Percentiles rank a stretch among this genome's conserved stretches.
These are phyloP conservation scores for Dactylellina drechsleri DNA, from an alignment of 2,329 filamentous ascomycete genomes.

Conservation along the genomic window DNA sequence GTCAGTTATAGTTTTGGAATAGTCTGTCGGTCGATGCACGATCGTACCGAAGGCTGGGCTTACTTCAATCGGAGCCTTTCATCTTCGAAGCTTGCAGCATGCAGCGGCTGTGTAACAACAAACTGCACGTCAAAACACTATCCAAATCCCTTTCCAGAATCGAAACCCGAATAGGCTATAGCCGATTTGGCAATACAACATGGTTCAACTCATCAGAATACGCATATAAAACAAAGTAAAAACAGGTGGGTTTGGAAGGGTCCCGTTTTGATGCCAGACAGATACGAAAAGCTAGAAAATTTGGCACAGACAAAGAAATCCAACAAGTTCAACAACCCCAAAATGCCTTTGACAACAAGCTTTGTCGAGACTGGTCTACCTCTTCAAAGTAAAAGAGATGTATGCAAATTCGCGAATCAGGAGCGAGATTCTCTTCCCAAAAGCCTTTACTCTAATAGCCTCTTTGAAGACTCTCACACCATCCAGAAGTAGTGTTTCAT, in stretches of 20 bases:
- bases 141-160: no score
- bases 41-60: no score
- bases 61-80: no score
- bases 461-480: neutral
- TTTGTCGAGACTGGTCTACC: no score
- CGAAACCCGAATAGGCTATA: no score
- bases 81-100: neutral
- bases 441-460: no score
- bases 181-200: no score
- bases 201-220: no score
- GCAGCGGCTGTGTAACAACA: slow-evolving; percentile 13
- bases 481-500: neutral
- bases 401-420: neutral
- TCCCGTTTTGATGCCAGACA: no score
- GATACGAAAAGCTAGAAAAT: no score
- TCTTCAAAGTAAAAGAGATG: neutral
- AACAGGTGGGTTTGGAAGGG: no score
- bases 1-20: neutral
- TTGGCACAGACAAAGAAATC: slow-evolving; percentile 27
- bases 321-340: neutral
- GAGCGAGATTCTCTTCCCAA: neutral
- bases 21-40: neutral
- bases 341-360: slow-evolving; percentile 23
- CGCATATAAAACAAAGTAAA: no score
- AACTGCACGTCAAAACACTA: neutral